Evolutionary conservation across 345 rosid genomes (phyloP).

Genomic region (Corymbia maculata): DNA sequence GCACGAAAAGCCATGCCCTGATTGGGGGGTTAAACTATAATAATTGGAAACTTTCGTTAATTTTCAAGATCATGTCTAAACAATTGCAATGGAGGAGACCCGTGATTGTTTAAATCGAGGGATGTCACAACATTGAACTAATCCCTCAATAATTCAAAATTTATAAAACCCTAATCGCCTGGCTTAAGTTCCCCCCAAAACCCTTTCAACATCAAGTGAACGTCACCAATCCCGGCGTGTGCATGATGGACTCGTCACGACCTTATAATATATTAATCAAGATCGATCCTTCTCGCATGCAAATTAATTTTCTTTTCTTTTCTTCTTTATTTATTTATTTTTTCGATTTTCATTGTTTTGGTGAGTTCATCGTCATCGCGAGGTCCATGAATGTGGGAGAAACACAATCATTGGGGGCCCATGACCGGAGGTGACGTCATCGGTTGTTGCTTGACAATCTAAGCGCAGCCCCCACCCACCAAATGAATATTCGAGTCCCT

Average conservation of each 20-base stretch:
- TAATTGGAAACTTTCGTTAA: neutral
- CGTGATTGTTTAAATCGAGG: neutral
- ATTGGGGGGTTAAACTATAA: neutral
- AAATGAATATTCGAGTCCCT: neutral
- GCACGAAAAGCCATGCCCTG: neutral
- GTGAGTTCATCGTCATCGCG: neutral
- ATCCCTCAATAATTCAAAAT: neutral
- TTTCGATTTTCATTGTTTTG: neutral
- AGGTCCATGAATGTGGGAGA: neutral
- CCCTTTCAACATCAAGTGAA: neutral
- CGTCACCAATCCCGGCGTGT: neutral
- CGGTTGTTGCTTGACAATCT: neutral
- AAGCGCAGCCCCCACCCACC: neutral
- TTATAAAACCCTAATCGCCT: neutral
- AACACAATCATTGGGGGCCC: neutral
- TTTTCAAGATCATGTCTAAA: neutral
- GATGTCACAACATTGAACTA: neutral
- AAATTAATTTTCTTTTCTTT: neutral
- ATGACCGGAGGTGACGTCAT: neutral
- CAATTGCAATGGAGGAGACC: neutral
- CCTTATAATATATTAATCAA: neutral
- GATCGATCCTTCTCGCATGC: neutral
- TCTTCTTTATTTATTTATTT: neutral
- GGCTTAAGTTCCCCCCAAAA: neutral
- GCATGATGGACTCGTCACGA: neutral